These are phyloP conservation scores for Clausena lansium DNA, from an alignment of 345 rosid genomes.

Conservation along the genomic window DNA sequence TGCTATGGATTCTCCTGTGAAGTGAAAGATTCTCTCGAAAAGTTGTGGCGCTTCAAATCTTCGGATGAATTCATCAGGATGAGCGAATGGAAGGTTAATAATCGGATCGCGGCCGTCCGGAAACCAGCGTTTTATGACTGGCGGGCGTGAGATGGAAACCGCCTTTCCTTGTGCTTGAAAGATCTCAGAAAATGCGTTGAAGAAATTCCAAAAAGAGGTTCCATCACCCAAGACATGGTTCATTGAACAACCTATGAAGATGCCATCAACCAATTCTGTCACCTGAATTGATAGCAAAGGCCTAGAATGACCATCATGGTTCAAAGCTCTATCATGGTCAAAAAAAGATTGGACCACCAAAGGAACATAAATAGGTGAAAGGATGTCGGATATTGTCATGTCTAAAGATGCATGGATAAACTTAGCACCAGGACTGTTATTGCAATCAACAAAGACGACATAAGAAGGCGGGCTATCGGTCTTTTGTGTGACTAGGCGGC, in stretches of 20 bases:
- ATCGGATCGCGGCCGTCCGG: slow-evolving; percentile 46
- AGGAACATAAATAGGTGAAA: slow-evolving; percentile 53
- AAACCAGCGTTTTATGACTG: slow-evolving; percentile 49
- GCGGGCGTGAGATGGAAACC: slow-evolving; percentile 39
- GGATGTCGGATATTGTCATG: slow-evolving; percentile 38
- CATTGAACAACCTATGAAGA: slow-evolving; percentile 67
- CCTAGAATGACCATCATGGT: slow-evolving; percentile 53
- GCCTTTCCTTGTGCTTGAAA: slow-evolving; percentile 40
- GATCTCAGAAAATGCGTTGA: slow-evolving; percentile 60
- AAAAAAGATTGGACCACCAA: slow-evolving; percentile 59
- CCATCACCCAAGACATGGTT: slow-evolving; percentile 70
- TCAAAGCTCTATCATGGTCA: slow-evolving; percentile 57
- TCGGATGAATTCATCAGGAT: slow-evolving; percentile 45
- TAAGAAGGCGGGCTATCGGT: slow-evolving; percentile 34
- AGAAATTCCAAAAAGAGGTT: slow-evolving; percentile 66
- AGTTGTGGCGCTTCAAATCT: slow-evolving; percentile 44
- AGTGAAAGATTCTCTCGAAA: slow-evolving; percentile 56
- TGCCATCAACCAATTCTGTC: slow-evolving; percentile 61
- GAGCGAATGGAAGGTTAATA: slow-evolving; percentile 45
- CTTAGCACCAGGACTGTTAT: slow-evolving; percentile 46
- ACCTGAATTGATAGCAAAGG: slow-evolving; percentile 60
- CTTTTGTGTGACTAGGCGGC: slow-evolving; percentile 47
- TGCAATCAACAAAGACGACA: slow-evolving; percentile 52
- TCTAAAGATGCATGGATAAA: slow-evolving; percentile 47
- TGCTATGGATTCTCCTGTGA: slow-evolving; percentile 52